Conservation (phyloP, 345 rosid genomes). For the Eucalyptus virginea region DNA sequence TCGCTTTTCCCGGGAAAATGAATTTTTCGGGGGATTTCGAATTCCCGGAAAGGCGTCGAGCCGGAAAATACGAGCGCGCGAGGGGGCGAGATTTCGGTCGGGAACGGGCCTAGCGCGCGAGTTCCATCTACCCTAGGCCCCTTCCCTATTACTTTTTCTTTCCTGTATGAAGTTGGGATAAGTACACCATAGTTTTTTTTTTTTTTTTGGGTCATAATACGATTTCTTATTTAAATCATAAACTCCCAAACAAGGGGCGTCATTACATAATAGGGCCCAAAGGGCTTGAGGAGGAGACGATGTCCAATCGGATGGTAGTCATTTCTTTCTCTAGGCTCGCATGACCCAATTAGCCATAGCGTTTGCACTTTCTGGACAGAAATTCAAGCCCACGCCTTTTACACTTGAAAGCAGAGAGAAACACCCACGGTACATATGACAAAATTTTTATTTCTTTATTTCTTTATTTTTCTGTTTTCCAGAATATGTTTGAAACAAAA, state of each 20-base stretch:
- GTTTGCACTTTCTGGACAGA: accelerated
- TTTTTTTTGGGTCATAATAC: no score
- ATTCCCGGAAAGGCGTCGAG: neutral
- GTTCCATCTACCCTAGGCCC: neutral
- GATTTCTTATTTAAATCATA: no score
- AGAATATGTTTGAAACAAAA: accelerated
- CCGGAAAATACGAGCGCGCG: neutral
- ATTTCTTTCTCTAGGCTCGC: accelerated
- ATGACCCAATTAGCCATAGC: no score
- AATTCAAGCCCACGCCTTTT: no score
- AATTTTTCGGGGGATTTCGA: slow-evolving; percentile 8
- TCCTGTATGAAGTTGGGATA: neutral
- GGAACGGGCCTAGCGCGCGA: neutral
- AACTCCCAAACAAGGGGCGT: no score
- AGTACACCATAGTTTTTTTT: neutral
- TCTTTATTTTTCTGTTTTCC: accelerated
- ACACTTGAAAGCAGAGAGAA: no score
- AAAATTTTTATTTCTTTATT: accelerated
- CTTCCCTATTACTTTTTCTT: neutral
- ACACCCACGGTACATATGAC: accelerated
- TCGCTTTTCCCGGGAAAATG: neutral
- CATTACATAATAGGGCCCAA: accelerated
- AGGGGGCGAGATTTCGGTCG: neutral
- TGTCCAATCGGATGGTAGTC: no score
- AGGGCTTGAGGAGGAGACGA: no score